These are phyloP conservation scores for Botrytis cinerea DNA, from an alignment of 2,329 filamentous ascomycete species.

Conservation along the genomic window DNA sequence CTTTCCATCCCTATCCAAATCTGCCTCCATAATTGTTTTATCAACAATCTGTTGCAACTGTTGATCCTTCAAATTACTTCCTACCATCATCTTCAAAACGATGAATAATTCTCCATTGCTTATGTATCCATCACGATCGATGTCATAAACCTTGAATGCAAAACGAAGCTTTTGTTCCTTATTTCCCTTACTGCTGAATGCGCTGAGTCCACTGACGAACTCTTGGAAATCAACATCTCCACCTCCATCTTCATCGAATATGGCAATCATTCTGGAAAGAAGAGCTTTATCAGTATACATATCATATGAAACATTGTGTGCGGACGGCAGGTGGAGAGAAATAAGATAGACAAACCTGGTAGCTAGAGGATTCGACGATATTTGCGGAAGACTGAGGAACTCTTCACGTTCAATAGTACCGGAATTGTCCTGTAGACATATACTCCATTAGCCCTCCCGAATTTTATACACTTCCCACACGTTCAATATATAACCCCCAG, in stretches of 20 bases:
- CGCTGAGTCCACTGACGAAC: conserved; percentile 91
- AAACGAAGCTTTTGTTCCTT: conserved; percentile 98
- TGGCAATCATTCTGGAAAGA: conserved; percentile 83
- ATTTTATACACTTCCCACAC: not conserved
- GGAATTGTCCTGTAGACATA: conserved; percentile 75
- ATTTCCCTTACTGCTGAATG: conserved; percentile 97
- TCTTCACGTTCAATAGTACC: conserved; percentile 98
- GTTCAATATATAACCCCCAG: not conserved
- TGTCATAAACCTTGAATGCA: conserved; percentile 99
- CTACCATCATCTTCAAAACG: conserved; percentile 99
- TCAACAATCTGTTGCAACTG: conserved; percentile 99
- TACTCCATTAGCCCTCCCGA: conserved; percentile 16
- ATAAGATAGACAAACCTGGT: conserved; percentile 63
- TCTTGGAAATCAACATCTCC: conserved; percentile 99
- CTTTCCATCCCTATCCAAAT: conserved; percentile 92
- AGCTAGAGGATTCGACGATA: conserved; percentile 95
- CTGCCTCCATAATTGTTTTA: conserved; percentile 99
- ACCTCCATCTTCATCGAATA: conserved; percentile 97
- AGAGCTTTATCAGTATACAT: not conserved
- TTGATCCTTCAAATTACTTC: conserved; percentile 97
- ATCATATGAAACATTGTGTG: conserved; percentile 8
- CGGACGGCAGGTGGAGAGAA: not conserved
- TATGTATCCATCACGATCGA: conserved; percentile 97
- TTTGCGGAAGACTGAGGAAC: conserved; percentile 94
- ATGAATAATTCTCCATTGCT: conserved; percentile 99